Percentiles rank a stretch among this genome's conserved stretches.
Conservation (phyloP, 2,329 filamentous ascomycete species). For the Aureobasidium sp. region DNA sequence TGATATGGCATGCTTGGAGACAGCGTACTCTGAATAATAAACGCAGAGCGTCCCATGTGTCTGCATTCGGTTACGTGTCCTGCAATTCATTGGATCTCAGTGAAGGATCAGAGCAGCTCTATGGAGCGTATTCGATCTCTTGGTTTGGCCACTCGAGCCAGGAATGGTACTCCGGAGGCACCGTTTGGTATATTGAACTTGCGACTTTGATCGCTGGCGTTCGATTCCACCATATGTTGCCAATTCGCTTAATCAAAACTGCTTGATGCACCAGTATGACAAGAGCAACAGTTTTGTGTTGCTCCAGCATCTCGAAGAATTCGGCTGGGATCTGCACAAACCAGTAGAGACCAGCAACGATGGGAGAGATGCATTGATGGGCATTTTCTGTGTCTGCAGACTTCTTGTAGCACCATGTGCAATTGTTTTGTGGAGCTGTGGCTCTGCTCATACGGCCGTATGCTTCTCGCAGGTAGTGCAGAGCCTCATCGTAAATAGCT, state of each 20-base stretch:
- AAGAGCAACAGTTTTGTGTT: conserved; percentile 8
- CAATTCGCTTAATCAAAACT: not conserved
- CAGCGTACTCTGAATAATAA: not conserved
- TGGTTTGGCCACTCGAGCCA: conserved; percentile 14
- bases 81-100: not conserved
- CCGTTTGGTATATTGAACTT: not conserved
- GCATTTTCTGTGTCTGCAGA: not conserved
- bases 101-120: not conserved
- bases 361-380: conserved; percentile 1
- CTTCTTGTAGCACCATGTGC: conserved; percentile 11
- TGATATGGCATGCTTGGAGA: not conserved
- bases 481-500: conserved; percentile 5
- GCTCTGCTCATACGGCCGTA: conserved; percentile 14
- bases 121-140: conserved; percentile 3
- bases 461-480: conserved; percentile 10
- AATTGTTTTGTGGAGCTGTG: not conserved
- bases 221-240: conserved; percentile 9
- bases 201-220: conserved; percentile 11
- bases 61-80: not conserved
- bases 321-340: not conserved
- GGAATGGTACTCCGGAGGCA: conserved; percentile 8
- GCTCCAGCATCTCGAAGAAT: conserved; percentile 13
- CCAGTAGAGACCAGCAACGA: conserved; percentile 7
- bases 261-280: conserved; percentile 6
- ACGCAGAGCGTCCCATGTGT: not conserved